Conservation (phyloP, 2,329 filamentous ascomycete species). For the Phialophora verrucosa region DNA sequence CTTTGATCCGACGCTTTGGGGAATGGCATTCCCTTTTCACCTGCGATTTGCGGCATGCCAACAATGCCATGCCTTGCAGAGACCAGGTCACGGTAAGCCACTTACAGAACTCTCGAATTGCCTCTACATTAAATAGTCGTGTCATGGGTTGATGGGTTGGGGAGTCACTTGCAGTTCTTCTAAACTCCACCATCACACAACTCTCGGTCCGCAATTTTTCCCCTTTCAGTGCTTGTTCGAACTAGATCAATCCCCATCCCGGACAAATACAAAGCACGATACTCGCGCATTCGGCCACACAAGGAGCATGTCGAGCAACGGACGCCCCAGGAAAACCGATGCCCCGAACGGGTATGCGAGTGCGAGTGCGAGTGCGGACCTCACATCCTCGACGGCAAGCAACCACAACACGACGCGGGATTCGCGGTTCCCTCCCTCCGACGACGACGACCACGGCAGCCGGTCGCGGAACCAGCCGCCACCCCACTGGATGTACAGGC, state of each 20-base stretch:
- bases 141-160: not conserved
- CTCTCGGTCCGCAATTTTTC: not conserved
- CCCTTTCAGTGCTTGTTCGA: not conserved
- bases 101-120: not conserved
- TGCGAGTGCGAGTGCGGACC: not conserved
- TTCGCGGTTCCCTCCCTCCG: no score
- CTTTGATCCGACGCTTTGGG: not conserved
- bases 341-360: no score
- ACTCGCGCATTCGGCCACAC: not conserved
- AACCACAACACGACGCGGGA: no score
- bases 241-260: not conserved
- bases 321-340: not conserved
- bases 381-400: not conserved
- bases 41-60: not conserved
- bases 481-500: not conserved
- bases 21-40: not conserved
- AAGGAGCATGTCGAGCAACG: not conserved
- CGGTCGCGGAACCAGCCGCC: not conserved
- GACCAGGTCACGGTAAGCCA: not conserved
- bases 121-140: not conserved
- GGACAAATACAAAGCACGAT: not conserved
- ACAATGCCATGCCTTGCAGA: not conserved
- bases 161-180: not conserved
- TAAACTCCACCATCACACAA: not conserved
- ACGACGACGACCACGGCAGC: no score